phyloP scores from a whole-genome alignment of 2,329 filamentous ascomycete genomes.

The Saccharata proteae region DNA sequence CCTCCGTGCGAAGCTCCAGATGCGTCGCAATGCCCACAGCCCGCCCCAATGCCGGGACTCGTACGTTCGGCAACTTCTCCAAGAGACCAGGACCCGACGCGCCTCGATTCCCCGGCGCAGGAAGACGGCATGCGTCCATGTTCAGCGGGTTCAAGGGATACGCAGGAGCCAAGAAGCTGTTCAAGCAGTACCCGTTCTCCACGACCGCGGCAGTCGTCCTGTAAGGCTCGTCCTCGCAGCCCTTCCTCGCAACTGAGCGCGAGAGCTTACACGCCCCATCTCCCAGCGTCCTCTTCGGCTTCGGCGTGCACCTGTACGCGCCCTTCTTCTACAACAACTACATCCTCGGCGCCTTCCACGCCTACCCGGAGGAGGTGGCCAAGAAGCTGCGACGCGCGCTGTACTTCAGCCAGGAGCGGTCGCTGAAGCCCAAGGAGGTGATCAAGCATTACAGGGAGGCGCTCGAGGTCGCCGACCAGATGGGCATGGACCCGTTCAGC shows the following conservation, averaged over 20 bases:
- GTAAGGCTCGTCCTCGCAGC: slow-evolving; percentile 13
- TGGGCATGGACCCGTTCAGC: slow-evolving; percentile 75
- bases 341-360: slow-evolving; percentile 38
- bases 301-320: slow-evolving; percentile 29
- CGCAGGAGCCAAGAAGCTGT: slow-evolving; percentile 22
- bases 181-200: slow-evolving; percentile 25
- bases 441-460: slow-evolving; percentile 76
- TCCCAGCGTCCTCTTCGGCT: slow-evolving; percentile 25
- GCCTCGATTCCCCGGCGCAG: slow-evolving; percentile 15
- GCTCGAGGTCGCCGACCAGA: slow-evolving; percentile 57
- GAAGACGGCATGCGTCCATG: slow-evolving; percentile 18
- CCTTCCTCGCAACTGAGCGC: neutral
- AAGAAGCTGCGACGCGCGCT: slow-evolving; percentile 71
- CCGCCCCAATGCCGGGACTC: slow-evolving; percentile 11
- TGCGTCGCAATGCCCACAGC: slow-evolving; percentile 16
- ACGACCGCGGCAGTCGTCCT: slow-evolving; percentile 23
- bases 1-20: slow-evolving; percentile 13
- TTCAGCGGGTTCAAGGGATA: slow-evolving; percentile 13
- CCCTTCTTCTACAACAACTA: slow-evolving; percentile 36
- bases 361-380: slow-evolving; percentile 58
- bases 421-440: slow-evolving; percentile 60
- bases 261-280: slow-evolving; percentile 7
- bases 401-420: slow-evolving; percentile 54
- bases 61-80: slow-evolving; percentile 14
- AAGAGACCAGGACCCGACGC: slow-evolving; percentile 15